phyloP scores from a whole-genome alignment of 2,329 filamentous ascomycete species.

The Cytospora chrysosperma region DNA sequence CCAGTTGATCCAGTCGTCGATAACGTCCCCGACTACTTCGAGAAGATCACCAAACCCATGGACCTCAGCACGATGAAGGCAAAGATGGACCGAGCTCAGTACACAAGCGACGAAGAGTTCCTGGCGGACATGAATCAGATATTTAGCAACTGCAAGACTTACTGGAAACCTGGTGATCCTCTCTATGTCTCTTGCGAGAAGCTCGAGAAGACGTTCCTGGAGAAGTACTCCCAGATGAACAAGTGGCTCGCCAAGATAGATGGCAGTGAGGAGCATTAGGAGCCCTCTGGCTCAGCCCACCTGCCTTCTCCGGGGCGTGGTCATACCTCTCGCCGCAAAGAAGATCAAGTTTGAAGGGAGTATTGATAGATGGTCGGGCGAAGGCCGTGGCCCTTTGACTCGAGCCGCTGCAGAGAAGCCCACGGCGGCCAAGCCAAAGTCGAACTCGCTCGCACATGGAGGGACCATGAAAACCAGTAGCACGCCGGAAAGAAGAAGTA shows the following conservation, averaged over 20 bases:
- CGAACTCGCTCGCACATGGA: neutral
- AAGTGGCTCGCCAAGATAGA: slow-evolving; percentile 60
- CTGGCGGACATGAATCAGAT: slow-evolving; percentile 59
- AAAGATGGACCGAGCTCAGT: slow-evolving; percentile 57
- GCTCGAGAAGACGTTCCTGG: slow-evolving; percentile 52
- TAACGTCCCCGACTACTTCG: slow-evolving; percentile 60
- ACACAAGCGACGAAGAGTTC: slow-evolving; percentile 54
- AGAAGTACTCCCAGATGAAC: slow-evolving; percentile 53
- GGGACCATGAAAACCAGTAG: neutral
- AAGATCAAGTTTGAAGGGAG: no score
- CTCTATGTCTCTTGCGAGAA: slow-evolving; percentile 57
- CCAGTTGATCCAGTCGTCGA: slow-evolving; percentile 57
- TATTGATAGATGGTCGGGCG: neutral
- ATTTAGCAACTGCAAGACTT: slow-evolving; percentile 63
- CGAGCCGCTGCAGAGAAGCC: neutral
- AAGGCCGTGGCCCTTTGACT: neutral
- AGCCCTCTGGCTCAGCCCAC: neutral
- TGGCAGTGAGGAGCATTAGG: slow-evolving; percentile 39
- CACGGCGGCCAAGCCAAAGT: neutral
- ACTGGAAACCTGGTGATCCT: slow-evolving; percentile 55
- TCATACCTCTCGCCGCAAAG: neutral
- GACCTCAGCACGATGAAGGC: slow-evolving; percentile 59
- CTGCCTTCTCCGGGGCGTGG: neutral
- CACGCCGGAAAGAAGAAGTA: neutral
- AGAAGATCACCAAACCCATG: slow-evolving; percentile 62